Conservation (phyloP, 768 basidiomycete species). For the Galerina sulciceps region DNA sequence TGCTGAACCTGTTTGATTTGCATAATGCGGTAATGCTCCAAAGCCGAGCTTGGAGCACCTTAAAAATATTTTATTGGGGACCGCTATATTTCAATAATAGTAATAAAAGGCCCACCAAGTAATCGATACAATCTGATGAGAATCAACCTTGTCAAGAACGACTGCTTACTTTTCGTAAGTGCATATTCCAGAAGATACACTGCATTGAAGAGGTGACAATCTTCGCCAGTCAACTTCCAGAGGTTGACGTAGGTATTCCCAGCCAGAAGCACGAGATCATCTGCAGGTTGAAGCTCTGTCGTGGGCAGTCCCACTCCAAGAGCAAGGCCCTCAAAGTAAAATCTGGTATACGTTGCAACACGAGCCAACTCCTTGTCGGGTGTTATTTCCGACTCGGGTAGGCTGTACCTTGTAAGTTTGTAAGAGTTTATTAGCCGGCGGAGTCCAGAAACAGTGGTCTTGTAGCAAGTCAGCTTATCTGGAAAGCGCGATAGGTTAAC, state of each 20-base stretch:
- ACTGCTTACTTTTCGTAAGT: slow-evolving; percentile 71
- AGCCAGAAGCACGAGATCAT: slow-evolving; percentile 81
- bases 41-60: slow-evolving; percentile 75
- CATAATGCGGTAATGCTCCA: slow-evolving; percentile 81
- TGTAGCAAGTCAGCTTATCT: slow-evolving; percentile 2
- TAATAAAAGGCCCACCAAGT: slow-evolving; percentile 57
- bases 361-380: slow-evolving; percentile 58
- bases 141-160: slow-evolving; percentile 77
- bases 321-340: slow-evolving; percentile 70
- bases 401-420: slow-evolving; percentile 72
- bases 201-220: slow-evolving; percentile 66
- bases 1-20: slow-evolving; percentile 86
- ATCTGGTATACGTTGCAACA: slow-evolving; percentile 54
- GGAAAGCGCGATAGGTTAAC: not conserved
- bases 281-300: slow-evolving; percentile 86
- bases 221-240: slow-evolving; percentile 61
- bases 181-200: slow-evolving; percentile 73
- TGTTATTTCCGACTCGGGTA: slow-evolving; percentile 52
- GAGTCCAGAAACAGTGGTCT: slow-evolving; percentile 61
- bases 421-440: slow-evolving; percentile 72
- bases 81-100: not conserved
- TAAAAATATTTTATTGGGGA: slow-evolving; percentile 5
- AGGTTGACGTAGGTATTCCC: slow-evolving; percentile 67
- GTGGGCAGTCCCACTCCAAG: slow-evolving; percentile 67
- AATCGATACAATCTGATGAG: slow-evolving; percentile 84